phyloP scores from a whole-genome alignment of 257 asterid genomes.

The Capsicum rhomboideum region DNA sequence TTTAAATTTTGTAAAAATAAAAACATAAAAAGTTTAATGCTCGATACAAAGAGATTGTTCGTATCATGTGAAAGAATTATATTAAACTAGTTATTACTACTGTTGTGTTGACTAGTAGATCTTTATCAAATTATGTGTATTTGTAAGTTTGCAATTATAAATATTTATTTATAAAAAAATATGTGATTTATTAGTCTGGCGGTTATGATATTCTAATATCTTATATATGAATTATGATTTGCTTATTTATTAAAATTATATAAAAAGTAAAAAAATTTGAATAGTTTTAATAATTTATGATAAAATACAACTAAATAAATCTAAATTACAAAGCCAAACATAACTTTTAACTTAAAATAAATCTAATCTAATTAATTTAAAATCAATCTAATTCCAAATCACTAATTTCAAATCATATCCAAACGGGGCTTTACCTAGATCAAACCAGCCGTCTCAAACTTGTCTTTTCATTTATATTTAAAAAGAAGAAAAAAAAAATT shows the following conservation, averaged over 20 bases:
- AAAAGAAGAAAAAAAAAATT: not conserved
- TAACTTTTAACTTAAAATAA: too few species aligned
- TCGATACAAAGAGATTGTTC: not conserved
- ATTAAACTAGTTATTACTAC: too few species aligned
- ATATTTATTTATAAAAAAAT: not conserved
- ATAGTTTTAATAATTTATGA: too few species aligned
- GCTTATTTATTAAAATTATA: not conserved
- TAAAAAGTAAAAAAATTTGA: too few species aligned
- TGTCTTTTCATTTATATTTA: not conserved
- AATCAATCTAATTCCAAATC: too few species aligned
- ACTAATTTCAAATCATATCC: too few species aligned
- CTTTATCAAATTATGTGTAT: too few species aligned
- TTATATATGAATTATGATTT: not conserved
- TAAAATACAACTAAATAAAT: too few species aligned
- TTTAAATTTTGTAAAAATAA: not conserved
- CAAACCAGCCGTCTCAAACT: not conserved
- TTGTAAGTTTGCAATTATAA: not conserved
- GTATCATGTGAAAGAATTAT: not conserved
- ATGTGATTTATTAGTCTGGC: too few species aligned
- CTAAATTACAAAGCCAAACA: too few species aligned
- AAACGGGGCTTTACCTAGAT: not conserved
- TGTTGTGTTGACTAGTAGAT: too few species aligned
- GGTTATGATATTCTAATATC: not conserved
- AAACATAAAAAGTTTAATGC: not conserved
- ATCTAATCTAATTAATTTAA: too few species aligned